These are phyloP conservation scores for Exophiala lecanii-corni DNA, from an alignment of 2,329 filamentous ascomycete species.

Conservation along the genomic window DNA sequence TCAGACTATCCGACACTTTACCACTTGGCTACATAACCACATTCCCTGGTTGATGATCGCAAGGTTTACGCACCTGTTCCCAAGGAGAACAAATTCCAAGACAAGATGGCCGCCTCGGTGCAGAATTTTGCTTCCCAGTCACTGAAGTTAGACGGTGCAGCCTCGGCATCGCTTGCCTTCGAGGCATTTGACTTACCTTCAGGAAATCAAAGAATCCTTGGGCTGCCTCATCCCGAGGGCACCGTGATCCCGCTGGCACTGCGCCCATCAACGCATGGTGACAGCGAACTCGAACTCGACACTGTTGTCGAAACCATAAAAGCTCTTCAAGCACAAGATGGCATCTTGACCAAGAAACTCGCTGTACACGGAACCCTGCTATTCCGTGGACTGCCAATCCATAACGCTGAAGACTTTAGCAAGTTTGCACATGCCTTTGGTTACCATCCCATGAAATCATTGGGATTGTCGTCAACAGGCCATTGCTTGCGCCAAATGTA, in stretches of 20 bases:
- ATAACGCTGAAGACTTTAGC: slow-evolving; percentile 44
- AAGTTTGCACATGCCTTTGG: slow-evolving; percentile 48
- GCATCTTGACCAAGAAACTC: slow-evolving; percentile 38
- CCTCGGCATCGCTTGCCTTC: slow-evolving; percentile 29
- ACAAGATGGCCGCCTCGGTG: slow-evolving; percentile 13
- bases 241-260: slow-evolving; percentile 40
- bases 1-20: too few species aligned
- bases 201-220: slow-evolving; percentile 40
- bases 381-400: slow-evolving; percentile 45
- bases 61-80: too few species aligned
- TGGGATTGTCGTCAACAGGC: slow-evolving; percentile 46
- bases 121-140: slow-evolving; percentile 4
- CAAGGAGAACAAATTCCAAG: too few species aligned
- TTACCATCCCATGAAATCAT: slow-evolving; percentile 48
- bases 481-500: slow-evolving; percentile 41
- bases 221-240: slow-evolving; percentile 35
- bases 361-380: slow-evolving; percentile 45
- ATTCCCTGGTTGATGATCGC: too few species aligned
- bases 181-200: slow-evolving; percentile 38
- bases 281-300: slow-evolving; percentile 30
- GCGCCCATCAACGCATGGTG: slow-evolving; percentile 29
- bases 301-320: slow-evolving; percentile 36
- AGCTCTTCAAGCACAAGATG: slow-evolving; percentile 33
- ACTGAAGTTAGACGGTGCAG: slow-evolving; percentile 24
- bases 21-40: too few species aligned